Evolutionary conservation across 1,284 basidiomycete species (phyloP).

Genomic region (Moniliella sp.): DNA sequence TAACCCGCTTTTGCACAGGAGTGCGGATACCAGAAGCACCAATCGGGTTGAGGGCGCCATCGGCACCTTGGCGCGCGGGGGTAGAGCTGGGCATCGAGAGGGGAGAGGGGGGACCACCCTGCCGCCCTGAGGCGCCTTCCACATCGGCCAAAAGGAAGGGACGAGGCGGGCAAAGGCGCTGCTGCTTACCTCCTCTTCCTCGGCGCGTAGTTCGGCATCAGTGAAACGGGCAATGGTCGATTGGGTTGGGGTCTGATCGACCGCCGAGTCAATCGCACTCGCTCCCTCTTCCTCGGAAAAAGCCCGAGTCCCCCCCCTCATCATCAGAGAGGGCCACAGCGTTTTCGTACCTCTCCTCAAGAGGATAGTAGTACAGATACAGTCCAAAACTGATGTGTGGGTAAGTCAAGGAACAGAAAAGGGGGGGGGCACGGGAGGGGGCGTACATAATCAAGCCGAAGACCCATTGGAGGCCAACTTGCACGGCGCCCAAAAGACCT

Average conservation of each 20-base stretch:
- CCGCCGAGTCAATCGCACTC: too few species aligned
- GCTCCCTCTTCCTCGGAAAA: too few species aligned
- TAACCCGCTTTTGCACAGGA: too few species aligned
- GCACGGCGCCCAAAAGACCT: constrained; percentile 58
- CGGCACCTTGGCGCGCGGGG: too few species aligned
- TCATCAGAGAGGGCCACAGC: constrained; percentile 10
- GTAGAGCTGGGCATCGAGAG: too few species aligned
- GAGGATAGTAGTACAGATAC: constrained; percentile 77
- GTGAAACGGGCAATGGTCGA: not conserved
- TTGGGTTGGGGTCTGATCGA: constrained; percentile 1
- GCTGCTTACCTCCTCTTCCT: constrained; percentile 11
- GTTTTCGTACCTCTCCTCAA: constrained; percentile 49
- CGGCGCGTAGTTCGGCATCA: too few species aligned
- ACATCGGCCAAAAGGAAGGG: constrained; percentile 26
- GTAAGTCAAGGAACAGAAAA: not conserved
- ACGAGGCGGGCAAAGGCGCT: constrained; percentile 19
- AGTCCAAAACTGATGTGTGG: constrained; percentile 50
- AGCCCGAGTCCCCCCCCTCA: too few species aligned
- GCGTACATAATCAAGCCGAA: constrained; percentile 66
- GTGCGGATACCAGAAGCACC: too few species aligned
- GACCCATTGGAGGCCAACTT: constrained; percentile 65
- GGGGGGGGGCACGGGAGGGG: constrained; percentile 2
- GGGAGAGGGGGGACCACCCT: not conserved
- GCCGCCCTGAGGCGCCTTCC: constrained; percentile 15
- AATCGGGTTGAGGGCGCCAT: too few species aligned